Evolutionary conservation across 768 basidiomycete species (phyloP), one percentile per base, ranked within the genome.

Genomic region (Kwoniella dejecticola): DNA sequence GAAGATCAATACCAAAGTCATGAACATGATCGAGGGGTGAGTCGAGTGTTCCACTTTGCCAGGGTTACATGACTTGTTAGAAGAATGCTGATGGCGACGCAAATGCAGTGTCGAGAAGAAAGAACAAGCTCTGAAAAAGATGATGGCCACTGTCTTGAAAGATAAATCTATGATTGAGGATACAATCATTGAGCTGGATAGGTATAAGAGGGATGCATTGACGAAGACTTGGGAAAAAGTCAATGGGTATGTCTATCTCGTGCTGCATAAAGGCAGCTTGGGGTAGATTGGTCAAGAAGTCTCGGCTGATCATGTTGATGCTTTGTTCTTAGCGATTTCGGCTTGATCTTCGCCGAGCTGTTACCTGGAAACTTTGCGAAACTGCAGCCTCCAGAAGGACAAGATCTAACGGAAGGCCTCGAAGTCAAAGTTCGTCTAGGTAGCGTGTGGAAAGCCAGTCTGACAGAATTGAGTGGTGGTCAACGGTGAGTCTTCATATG

Each of bases 301-400:
- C n/a, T n/a, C n/a, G n/a, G n/a, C n/a, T n/a, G n/a, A n/a, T n/a
- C n/a, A n/a, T n/a, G n/a, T n/a, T n/a, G n/a, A n/a, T n/a, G n/a
- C n/a, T n/a, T n/a, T n/a, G n/a, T n/a, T n/a, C n/a, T n/a, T 72
- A 95, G 93, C 38, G 94, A 98, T 79, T 99, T 99, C 75, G 96
- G 96, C 7, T 86, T 85, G 10, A 98, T 99, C 77, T 98, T 99
- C 75, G 91, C 87, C 1, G 96, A 99, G 69, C 83, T 99, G 4
- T 80, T 99, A 1, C 96, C 96, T 0, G 93, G 94, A 26, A 99
- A 98, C 76, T 95, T 93, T 71, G 91, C 93, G 10, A 98, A 93
- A 77, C 82, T 99, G 27, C 89, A 91, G 71, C 90, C 94, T 19
- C 91, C 93, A 3, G 95, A 98, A 36, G 89, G 89, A 0, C 87